Base-by-base conservation (phyloP, 345 rosid genomes). In the Camelina neglecta region DNA sequence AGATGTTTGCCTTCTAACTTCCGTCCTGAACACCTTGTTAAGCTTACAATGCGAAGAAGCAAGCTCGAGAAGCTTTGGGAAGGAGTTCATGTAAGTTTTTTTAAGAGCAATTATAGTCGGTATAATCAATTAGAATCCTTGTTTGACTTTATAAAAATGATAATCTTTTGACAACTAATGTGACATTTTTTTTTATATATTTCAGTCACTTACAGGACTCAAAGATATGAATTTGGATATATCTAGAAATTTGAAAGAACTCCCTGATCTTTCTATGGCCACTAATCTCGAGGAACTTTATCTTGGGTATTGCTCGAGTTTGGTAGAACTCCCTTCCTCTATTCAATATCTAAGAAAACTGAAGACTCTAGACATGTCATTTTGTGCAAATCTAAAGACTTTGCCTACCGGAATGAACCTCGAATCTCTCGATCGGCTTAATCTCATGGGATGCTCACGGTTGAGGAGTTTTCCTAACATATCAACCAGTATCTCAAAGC, bases 401-500 rank as follows among this genome's bases (percentile, higher is more conserved):
- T 58, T 74, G 6, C 72, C 79, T 0, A 7, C 3, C 4, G 68
- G 55, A 2, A 60, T 59, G 18, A 59, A 75, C 73, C 7, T 75
- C 26, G 1, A 8, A 16, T 80, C 41, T 18, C 72, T 70, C 9
- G 24, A 23, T 15, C 47, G 53, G 57, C 67, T 65, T 61, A 63
- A 41, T 69, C 79, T 56, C 23, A 67, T 2, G 18, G 50, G 31
- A 0, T 83, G 85, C 72, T 11, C 7, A n/a, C 47, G 12, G 13
- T 5, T 79, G 47, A 33, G 6, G 33, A 65, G 16, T 29, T 71
- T 79, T 31, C 79, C 79, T 7, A 48, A 64, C n/a, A 56, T 79
- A 8, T 55, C 69, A 33, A 24, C 51, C 0, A 65, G 60, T 21
- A 54, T 81, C 57, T 0, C 23, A 2, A 3, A 4, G 3, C 56